Evolutionary conservation across 345 rosid genomes (phyloP).

Genomic region (Gynandropsis gynandra): DNA sequence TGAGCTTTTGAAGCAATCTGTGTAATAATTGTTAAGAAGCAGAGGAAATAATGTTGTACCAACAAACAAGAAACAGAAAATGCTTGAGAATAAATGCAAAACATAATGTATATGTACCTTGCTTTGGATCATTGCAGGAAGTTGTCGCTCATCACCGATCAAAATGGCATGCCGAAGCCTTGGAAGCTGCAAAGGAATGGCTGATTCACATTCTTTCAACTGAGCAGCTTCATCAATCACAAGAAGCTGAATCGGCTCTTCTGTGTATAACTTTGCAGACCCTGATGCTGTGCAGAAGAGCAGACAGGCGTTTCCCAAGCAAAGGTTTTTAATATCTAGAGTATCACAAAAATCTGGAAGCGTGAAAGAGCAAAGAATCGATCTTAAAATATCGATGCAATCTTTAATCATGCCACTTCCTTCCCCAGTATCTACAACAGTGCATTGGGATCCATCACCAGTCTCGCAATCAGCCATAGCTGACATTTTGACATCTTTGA

Average conservation of each 20-base stretch:
- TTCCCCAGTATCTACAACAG: background rate
- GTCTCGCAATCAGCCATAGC: background rate
- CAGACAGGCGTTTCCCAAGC: slow-evolving; percentile 28
- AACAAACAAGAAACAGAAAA: background rate
- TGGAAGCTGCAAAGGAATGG: slow-evolving; percentile 38
- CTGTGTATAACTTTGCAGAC: slow-evolving; percentile 28
- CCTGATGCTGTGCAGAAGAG: slow-evolving; percentile 43
- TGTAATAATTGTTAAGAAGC: background rate
- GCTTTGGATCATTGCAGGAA: slow-evolving; percentile 50
- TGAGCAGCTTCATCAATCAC: slow-evolving; percentile 55
- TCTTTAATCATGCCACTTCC: slow-evolving; percentile 2
- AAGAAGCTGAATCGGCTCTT: slow-evolving; percentile 22
- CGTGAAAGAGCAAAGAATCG: background rate
- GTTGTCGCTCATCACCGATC: slow-evolving; percentile 41
- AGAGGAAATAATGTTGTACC: background rate
- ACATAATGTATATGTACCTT: slow-evolving; percentile 25
- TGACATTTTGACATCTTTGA: background rate
- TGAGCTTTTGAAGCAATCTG: slow-evolving; percentile 41
- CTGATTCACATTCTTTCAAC: slow-evolving; percentile 49
- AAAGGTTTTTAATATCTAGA: slow-evolving; percentile 2
- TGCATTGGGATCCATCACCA: background rate
- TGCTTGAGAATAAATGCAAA: background rate
- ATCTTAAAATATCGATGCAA: slow-evolving; percentile 11
- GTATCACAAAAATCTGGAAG: slow-evolving; percentile 11
- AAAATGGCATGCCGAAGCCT: slow-evolving; percentile 40